Conservation (phyloP, 495 filamentous ascomycete species). For the Aspergillus hancockii region DNA sequence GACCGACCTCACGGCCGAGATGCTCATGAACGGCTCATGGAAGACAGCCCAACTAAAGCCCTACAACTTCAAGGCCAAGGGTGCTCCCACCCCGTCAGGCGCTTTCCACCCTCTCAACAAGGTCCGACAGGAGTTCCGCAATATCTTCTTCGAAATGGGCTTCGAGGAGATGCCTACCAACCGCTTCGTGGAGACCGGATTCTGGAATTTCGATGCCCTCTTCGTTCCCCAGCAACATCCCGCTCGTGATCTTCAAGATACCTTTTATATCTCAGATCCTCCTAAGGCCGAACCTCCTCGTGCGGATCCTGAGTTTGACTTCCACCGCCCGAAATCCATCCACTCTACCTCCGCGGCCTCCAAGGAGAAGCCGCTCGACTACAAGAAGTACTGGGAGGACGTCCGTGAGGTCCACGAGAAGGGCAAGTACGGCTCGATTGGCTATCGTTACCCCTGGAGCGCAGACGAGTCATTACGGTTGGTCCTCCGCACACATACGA, state of each 20-base stretch:
- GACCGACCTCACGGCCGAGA: slow-evolving; percentile 91
- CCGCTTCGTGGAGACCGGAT: slow-evolving; percentile 89
- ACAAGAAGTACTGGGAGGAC: slow-evolving; percentile 84
- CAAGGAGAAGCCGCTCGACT: slow-evolving; percentile 59
- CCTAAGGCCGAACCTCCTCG: slow-evolving; percentile 71
- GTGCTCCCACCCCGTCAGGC: slow-evolving; percentile 74
- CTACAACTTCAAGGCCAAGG: slow-evolving; percentile 95
- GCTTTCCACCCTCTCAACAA: slow-evolving; percentile 94
- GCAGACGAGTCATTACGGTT: slow-evolving; percentile 85
- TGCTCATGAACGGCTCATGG: slow-evolving; percentile 67
- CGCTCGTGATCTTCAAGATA: slow-evolving; percentile 93
- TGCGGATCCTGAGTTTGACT: slow-evolving; percentile 59
- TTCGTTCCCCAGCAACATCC: slow-evolving; percentile 98
- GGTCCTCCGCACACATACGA: slow-evolving; percentile 95
- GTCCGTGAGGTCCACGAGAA: slow-evolving; percentile 77
- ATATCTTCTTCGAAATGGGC: slow-evolving; percentile 89
- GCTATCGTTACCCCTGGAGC: slow-evolving; percentile 92
- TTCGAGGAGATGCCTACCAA: slow-evolving; percentile 52
- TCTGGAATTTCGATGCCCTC: slow-evolving; percentile 98
- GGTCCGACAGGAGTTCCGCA: slow-evolving; percentile 88
- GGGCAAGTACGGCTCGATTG: slow-evolving; percentile 90
- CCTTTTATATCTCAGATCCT: slow-evolving; percentile 96
- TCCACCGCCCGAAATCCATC: slow-evolving; percentile 36
- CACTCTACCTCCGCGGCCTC: slow-evolving; percentile 32
- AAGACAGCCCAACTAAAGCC: slow-evolving; percentile 90